Base-by-base conservation (phyloP, 306 rosid species). In the Quercus variabilis region DNA sequence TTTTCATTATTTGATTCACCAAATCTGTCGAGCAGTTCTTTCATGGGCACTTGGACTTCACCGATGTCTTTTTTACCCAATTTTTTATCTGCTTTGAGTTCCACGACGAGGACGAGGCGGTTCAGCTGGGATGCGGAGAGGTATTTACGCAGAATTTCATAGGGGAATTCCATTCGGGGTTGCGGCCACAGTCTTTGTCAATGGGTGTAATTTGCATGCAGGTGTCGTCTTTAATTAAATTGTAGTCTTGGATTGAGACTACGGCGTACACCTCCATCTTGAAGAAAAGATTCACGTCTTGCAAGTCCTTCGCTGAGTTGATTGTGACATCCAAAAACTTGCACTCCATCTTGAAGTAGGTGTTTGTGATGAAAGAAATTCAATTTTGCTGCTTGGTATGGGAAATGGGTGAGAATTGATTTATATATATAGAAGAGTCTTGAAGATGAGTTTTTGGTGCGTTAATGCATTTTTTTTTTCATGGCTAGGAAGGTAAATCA, bases 201-300 rank as follows among this genome's bases (percentile, higher is more conserved):
- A 83, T 81, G 4, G 80, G 85, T 5, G 92, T 83, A 26, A 60
- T 81, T 25, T 78, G 82, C 65, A 75, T 85, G 30, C 51, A 31
- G 25, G 71, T 38, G 46, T 38, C 10, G 11, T 38, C 33, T 4
- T 35, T 82, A 9, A 41, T 41, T 17, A 6, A 9, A n/a, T 68
- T 67, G 60, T 76, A 78, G 26, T 87, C 90, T 79, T 82, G 38
- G 85, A 89, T 72, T 1, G 84, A 63, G 18, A 87, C 89, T 64
- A 71, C 79, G 79, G 88, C 89, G 86, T 85, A 89, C 15, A 87
- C 90, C 38, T 89, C 89, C 90, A 89, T 89, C 80, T 74, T 89
- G 55, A 90, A 82, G 55, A 87, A 23, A 28, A 78, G 51, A 59
- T 89, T 87, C 52, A 89, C 89, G 7, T 85, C 79, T 81, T 87